Evolutionary conservation across 2,329 filamentous ascomycete genomes (phyloP), one percentile per base, ranked within the genome.

Genomic region (Fusarium caatingaense): DNA sequence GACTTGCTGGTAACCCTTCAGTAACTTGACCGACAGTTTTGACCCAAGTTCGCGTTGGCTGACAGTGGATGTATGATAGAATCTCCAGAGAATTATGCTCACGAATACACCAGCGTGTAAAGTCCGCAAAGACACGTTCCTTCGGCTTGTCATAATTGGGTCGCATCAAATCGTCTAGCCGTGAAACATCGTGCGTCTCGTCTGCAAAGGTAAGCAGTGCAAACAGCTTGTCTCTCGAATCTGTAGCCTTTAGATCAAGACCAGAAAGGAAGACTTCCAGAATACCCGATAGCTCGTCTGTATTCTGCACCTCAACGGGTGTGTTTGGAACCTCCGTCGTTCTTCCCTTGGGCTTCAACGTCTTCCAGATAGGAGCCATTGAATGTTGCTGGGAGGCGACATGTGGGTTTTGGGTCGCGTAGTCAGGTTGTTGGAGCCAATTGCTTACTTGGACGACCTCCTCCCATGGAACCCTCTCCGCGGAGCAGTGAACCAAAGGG

Each of bases 91-190:
- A 72, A 8, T 50, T 45, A 5, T 72, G 50, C 1, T 61, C 45
- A 6, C 64, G 44, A 0, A 72, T 72, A 66, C 69, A 72, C 69
- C 69, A 72, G 0, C 69, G 49, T 3, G 69, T 72, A 8, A 72
- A 72, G 1, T 72, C 69, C 1, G 66, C 63, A 56, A 72, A 72
- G 2, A 72, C 69, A 9, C 49, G 34, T 4, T 61, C 59, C 1
- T 42, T 56, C 0, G 62, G 32, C 13, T 72, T 72, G 21, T 70
- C 66, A 6, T 72, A 72, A 5, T 72, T 70, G 0, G 69, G 69
- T 2, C 62, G 40, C 2, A 72, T 60, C 6, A 72, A 12, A 2
- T 68, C 54, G 13, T 72, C 69, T 12, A 72, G 28, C 3, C 53
- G 28, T 0, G 44, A 30, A 6, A 54, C 15, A 1, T 56, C 51